Evolutionary conservation across 1,139 yeast genomes (phyloP).

Genomic region (Williopsis jadinii): DNA sequence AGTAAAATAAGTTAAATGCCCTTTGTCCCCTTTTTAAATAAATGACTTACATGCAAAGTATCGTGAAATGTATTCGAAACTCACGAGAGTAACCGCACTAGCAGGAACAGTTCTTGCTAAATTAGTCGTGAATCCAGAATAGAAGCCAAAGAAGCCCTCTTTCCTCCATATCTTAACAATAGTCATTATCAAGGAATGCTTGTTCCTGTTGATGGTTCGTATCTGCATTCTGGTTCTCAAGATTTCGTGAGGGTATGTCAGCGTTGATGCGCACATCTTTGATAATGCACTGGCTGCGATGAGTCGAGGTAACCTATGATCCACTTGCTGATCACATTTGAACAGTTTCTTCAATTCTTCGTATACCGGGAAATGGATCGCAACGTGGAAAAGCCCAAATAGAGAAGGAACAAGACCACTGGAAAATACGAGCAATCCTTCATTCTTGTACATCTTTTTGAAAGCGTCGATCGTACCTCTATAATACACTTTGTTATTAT

Average conservation of each 20-base stretch:
- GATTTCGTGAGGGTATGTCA: constrained; percentile 96
- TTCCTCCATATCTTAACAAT: constrained; percentile 46
- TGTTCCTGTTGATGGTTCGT: constrained; percentile 22
- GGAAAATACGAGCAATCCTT: constrained; percentile 80
- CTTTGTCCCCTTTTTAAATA: too few species aligned
- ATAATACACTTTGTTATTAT: constrained; percentile 35
- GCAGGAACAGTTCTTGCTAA: constrained; percentile 91
- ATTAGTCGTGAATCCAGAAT: constrained; percentile 84
- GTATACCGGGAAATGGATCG: constrained; percentile 95
- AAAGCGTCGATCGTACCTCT: constrained; percentile 82
- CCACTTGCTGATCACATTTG: constrained; percentile 19
- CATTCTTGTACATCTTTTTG: constrained; percentile 64
- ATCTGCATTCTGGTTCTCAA: constrained; percentile 85
- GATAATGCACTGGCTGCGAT: constrained; percentile 73
- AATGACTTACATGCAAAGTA: constrained; percentile 18
- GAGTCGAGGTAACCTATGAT: constrained; percentile 36
- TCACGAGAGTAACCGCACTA: constrained; percentile 88
- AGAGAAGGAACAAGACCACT: constrained; percentile 88
- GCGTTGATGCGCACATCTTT: constrained; percentile 81
- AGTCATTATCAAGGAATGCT: constrained; percentile 35
- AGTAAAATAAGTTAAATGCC: too few species aligned
- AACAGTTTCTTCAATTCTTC: constrained; percentile 64
- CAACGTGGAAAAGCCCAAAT: constrained; percentile 88
- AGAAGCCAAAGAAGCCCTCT: constrained; percentile 81
- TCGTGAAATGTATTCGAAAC: constrained; percentile 79